Percentiles rank a stretch among this genome's conserved stretches.
Conservation (phyloP, 371 early-diverging fungal genomes). For the Haplosporangium sp. region DNA sequence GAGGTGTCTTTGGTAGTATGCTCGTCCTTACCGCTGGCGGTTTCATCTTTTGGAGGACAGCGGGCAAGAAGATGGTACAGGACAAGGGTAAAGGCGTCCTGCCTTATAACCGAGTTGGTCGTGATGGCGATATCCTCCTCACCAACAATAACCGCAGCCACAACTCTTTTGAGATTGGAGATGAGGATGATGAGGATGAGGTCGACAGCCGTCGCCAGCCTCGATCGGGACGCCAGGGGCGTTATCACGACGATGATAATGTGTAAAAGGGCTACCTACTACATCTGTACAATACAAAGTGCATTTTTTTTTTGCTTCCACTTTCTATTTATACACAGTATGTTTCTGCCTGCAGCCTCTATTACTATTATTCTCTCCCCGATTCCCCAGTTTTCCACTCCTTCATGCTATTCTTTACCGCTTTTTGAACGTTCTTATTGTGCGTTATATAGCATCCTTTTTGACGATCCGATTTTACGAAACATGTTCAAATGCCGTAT, state of each 20-base stretch:
- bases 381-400: too few relatives aligned
- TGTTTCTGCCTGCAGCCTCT: too few relatives aligned
- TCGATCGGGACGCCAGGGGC: constrained; percentile 43
- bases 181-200: constrained; percentile 52
- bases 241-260: constrained; percentile 47
- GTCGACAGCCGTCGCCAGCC: constrained; percentile 24
- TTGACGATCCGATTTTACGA: too few relatives aligned
- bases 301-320: too few relatives aligned
- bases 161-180: constrained; percentile 50
- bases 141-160: constrained; percentile 34
- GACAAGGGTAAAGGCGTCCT: constrained; percentile 53
- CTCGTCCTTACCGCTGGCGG: constrained; percentile 42
- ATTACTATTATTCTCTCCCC: too few relatives aligned
- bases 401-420: too few relatives aligned
- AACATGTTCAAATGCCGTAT: too few relatives aligned
- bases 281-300: too few relatives aligned
- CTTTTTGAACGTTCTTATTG: too few relatives aligned
- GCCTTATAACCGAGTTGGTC: constrained; percentile 45
- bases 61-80: constrained; percentile 42
- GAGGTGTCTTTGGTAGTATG: constrained; percentile 42
- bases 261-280: constrained; percentile 14
- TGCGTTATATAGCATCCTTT: too few relatives aligned
- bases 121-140: constrained; percentile 41
- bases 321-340: too few relatives aligned
- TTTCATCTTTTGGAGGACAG: constrained; percentile 48